Evolutionary conservation across 2,329 filamentous ascomycete species (phyloP).

Genomic region (Sclerotinia minor): DNA sequence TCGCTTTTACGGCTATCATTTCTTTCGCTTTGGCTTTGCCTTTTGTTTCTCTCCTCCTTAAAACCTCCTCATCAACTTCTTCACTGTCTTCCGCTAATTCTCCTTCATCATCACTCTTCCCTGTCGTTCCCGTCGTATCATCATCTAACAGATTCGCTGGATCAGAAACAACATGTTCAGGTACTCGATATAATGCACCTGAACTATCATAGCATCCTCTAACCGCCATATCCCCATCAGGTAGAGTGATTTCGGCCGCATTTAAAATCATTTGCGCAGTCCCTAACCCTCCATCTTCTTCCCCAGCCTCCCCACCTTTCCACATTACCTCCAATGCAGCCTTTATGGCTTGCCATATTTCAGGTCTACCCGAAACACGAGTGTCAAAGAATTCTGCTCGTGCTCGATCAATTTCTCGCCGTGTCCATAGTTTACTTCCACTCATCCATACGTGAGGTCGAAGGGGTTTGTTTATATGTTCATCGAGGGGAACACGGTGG

Average conservation of each 20-base stretch:
- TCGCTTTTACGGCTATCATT: constrained; percentile 34
- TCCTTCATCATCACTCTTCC: constrained; percentile 34
- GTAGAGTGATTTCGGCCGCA: constrained; percentile 73
- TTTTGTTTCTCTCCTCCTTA: constrained; percentile 52
- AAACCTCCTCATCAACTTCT: constrained; percentile 45
- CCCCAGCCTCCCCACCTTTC: constrained; percentile 44
- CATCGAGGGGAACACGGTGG: constrained; percentile 49
- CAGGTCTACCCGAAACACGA: constrained; percentile 70
- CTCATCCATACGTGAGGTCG: constrained; percentile 66
- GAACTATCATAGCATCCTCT: constrained; percentile 67
- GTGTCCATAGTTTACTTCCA: constrained; percentile 67
- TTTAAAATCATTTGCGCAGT: constrained; percentile 80
- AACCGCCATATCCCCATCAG: constrained; percentile 69
- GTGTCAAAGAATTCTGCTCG: constrained; percentile 88
- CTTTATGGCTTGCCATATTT: constrained; percentile 78
- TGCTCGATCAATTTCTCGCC: constrained; percentile 66
- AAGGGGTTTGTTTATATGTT: constrained; percentile 71
- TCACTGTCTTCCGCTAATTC: constrained; percentile 33
- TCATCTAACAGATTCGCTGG: constrained; percentile 25
- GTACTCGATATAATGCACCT: constrained; percentile 68
- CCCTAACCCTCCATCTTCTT: constrained; percentile 48
- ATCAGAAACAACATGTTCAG: constrained; percentile 67
- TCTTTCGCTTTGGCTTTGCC: constrained; percentile 40
- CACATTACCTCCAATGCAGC: constrained; percentile 69
- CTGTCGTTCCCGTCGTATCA: constrained; percentile 39